A percentile compares a stretch with the other conserved stretches of the same genome.
Evolutionary conservation across 208 protist genomes (phyloP).

Genomic region (Trichomonas tenax): DNA sequence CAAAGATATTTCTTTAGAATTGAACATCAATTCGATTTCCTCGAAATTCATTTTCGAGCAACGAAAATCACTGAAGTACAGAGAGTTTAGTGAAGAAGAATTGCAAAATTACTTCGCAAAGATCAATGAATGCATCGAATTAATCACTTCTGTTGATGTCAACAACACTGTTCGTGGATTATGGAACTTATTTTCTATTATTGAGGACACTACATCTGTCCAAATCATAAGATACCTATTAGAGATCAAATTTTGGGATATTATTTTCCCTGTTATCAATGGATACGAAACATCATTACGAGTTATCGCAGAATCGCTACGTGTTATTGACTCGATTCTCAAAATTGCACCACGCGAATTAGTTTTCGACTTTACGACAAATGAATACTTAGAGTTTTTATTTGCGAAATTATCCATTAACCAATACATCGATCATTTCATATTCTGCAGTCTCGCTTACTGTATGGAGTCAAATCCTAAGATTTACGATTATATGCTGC

Average conservation of each 20-base stretch:
- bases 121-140: not conserved
- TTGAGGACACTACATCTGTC: not conserved
- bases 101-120: not conserved
- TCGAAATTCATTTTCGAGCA: not conserved
- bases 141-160: not conserved
- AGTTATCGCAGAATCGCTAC: not conserved
- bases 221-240: not conserved
- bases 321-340: not conserved
- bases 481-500: not conserved
- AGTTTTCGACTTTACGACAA: not conserved
- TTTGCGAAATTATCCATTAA: not conserved
- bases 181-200: not conserved
- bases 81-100: not conserved
- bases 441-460: not conserved
- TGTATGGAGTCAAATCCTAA: not conserved
- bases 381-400: not conserved
- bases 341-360: not conserved
- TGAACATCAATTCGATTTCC: not conserved
- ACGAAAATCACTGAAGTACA: not conserved
- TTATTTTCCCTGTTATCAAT: not conserved
- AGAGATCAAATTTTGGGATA: not conserved
- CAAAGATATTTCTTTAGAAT: too few species aligned
- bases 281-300: not conserved
- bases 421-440: not conserved
- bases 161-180: not conserved